These are phyloP conservation scores for Albugo laibachii DNA, from an alignment of 352 stramenopile genomes.

Conservation along the genomic window DNA sequence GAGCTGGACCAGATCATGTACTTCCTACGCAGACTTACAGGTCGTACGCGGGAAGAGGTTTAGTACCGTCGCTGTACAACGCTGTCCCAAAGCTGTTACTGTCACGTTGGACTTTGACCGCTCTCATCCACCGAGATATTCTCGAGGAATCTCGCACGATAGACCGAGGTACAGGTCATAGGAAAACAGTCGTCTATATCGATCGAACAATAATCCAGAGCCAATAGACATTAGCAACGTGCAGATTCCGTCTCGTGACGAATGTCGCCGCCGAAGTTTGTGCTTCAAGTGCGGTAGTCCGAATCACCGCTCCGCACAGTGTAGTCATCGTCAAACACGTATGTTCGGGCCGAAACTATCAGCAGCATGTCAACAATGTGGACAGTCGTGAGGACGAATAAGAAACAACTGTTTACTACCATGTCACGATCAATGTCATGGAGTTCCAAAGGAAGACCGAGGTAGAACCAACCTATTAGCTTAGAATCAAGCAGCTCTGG, in stretches of 20 bases:
- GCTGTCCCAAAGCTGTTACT: constrained; percentile 5
- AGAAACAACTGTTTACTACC: not conserved
- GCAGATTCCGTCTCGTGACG: not conserved
- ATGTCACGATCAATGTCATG: not conserved
- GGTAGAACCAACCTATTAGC: too few species aligned
- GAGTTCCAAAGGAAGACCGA: not conserved
- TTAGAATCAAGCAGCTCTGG: too few species aligned
- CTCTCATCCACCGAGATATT: constrained; percentile 5
- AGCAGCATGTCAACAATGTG: not conserved
- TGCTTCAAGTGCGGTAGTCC: not conserved
- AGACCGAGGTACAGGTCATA: too few species aligned
- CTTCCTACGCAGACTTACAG: not conserved
- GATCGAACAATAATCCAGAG: not conserved
- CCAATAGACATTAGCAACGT: not conserved
- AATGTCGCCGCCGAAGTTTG: not conserved
- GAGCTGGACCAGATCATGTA: not conserved
- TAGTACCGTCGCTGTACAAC: constrained; percentile 4
- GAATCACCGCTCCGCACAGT: not conserved
- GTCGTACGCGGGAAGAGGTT: not conserved
- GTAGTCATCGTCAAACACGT: not conserved
- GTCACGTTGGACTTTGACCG: constrained; percentile 11
- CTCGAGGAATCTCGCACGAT: not conserved
- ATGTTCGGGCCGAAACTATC: too few species aligned
- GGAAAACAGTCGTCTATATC: too few species aligned
- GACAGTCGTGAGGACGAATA: not conserved